A percentile compares a stretch with the other conserved stretches of the same genome.
Conservation (phyloP, 805 yeast species). For the Candida sonorensis region DNA sequence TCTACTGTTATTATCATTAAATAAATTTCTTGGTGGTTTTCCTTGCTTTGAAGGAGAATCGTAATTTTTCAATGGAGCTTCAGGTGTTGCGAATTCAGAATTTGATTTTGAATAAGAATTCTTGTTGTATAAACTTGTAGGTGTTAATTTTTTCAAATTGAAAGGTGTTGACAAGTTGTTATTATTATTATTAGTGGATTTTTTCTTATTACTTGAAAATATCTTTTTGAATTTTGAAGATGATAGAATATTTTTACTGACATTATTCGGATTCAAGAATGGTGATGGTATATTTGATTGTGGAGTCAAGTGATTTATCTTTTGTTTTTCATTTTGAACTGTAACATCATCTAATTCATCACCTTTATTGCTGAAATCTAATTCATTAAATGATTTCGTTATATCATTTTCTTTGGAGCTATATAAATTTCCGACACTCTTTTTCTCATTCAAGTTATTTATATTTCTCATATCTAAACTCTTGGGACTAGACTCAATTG, state of each 20-base stretch:
- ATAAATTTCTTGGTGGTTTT: no score
- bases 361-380: conserved; percentile 21
- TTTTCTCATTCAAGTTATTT: no score
- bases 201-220: conserved; percentile 8
- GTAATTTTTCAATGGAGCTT: no score
- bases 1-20: background rate
- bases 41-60: no score
- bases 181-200: conserved; percentile 3
- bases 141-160: conserved; percentile 13
- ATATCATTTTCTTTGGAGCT: conserved; percentile 20
- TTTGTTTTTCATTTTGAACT: no score
- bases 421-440: no score
- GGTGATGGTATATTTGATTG: conserved; percentile 17
- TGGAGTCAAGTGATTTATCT: conserved; percentile 9
- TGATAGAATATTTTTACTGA: conserved; percentile 13
- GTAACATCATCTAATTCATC: conserved; percentile 3
- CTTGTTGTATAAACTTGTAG: conserved; percentile 8
- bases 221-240: conserved; percentile 19
- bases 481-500: conserved; percentile 36
- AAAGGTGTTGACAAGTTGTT: conserved; percentile 13
- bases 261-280: conserved; percentile 16
- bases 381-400: conserved; percentile 28
- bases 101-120: conserved; percentile 8
- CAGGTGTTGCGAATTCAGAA: conserved; percentile 11
- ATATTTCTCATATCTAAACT: no score